These are phyloP conservation scores for Phytophthora idaei DNA, from an alignment of 352 stramenopile genomes.

Conservation along the genomic window DNA sequence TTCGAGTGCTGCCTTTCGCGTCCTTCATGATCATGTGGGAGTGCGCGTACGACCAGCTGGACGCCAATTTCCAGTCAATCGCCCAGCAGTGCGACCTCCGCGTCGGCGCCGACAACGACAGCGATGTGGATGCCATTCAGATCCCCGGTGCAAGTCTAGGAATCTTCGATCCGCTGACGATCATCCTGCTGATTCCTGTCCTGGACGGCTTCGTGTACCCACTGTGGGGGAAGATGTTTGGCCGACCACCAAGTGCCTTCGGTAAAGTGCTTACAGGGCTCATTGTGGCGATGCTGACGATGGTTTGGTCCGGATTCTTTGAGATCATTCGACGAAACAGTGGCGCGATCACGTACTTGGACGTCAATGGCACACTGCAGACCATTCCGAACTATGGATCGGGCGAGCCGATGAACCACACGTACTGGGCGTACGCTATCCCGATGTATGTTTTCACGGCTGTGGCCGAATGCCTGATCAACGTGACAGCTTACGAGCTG, in stretches of 20 bases:
- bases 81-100: constrained; percentile 85
- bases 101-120: constrained; percentile 38
- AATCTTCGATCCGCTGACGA: constrained; percentile 88
- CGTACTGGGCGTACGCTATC: constrained; percentile 81
- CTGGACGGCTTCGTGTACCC: constrained; percentile 81
- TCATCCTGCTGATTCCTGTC: constrained; percentile 80
- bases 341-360: constrained; percentile 44
- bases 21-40: constrained; percentile 92
- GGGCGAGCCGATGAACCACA: constrained; percentile 78
- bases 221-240: constrained; percentile 56
- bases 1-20: constrained; percentile 84
- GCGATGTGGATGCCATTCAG: constrained; percentile 47
- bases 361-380: constrained; percentile 25
- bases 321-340: constrained; percentile 72
- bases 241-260: constrained; percentile 69
- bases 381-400: constrained; percentile 65
- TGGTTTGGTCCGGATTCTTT: constrained; percentile 87
- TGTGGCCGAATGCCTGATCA: constrained; percentile 89
- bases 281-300: constrained; percentile 77
- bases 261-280: constrained; percentile 83
- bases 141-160: constrained; percentile 79
- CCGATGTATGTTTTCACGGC: constrained; percentile 85
- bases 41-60: constrained; percentile 85
- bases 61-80: constrained; percentile 90
- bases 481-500: constrained; percentile 88